Percentiles rank a stretch among this genome's conserved stretches.
Conservation (phyloP, 495 filamentous ascomycete species). For the Glonium stellatum region DNA sequence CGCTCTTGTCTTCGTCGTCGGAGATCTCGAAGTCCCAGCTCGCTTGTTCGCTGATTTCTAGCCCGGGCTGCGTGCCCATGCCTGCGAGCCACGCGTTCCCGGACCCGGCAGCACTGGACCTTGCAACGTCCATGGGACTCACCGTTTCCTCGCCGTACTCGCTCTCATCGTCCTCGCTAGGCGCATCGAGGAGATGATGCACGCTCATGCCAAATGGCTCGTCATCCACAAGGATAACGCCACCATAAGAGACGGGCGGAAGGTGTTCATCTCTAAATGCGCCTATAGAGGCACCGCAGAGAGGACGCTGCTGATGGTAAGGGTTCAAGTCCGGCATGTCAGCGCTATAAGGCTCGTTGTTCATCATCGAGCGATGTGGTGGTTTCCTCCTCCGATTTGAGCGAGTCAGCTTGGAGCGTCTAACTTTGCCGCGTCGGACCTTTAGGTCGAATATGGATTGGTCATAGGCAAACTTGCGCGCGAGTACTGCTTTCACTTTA, state of each 20-base stretch:
- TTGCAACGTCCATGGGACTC: slow-evolving; percentile 13
- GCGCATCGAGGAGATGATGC: slow-evolving; percentile 88
- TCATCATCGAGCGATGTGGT: slow-evolving; percentile 30
- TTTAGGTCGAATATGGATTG: slow-evolving; percentile 36
- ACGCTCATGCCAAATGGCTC: slow-evolving; percentile 87
- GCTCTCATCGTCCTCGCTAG: slow-evolving; percentile 49
- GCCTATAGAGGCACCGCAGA: slow-evolving; percentile 87
- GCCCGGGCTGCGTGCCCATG: slow-evolving; percentile 23
- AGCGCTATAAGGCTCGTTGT: slow-evolving; percentile 15
- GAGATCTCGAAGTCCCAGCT: slow-evolving; percentile 29
- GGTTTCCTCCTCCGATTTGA: slow-evolving; percentile 14
- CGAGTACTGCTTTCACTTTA: slow-evolving; percentile 37
- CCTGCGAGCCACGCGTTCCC: slow-evolving; percentile 24
- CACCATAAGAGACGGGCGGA: slow-evolving; percentile 84
- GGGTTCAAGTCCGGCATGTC: slow-evolving; percentile 43
- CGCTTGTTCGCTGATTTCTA: slow-evolving; percentile 13
- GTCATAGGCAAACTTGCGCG: slow-evolving; percentile 38
- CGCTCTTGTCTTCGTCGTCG: slow-evolving; percentile 26
- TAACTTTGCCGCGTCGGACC: slow-evolving; percentile 38
- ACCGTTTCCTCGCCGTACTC: slow-evolving; percentile 16
- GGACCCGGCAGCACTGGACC: slow-evolving; percentile 19
- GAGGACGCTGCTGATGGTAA: slow-evolving; percentile 64
- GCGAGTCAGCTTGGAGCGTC: slow-evolving; percentile 33
- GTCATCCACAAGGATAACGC: slow-evolving; percentile 75
- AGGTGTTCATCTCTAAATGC: slow-evolving; percentile 80